These are phyloP conservation scores for Euphorbia schlechtendalii DNA, from an alignment of 441 rosid species.

Conservation along the genomic window DNA sequence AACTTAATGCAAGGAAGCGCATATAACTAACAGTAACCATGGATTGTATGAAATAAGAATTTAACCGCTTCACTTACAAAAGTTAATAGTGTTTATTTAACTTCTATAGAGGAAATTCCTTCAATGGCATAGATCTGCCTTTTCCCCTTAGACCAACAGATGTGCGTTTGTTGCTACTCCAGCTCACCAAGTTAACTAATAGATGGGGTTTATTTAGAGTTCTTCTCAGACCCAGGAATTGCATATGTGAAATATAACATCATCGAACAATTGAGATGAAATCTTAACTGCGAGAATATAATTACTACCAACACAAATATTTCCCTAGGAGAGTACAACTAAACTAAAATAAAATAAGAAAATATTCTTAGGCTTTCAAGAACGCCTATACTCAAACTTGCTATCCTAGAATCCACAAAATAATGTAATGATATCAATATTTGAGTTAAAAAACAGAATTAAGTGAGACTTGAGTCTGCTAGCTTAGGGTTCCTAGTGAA, in stretches of 20 bases:
- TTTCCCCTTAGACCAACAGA: background rate
- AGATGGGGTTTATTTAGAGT: background rate
- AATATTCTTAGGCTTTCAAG: background rate
- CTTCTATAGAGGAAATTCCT: background rate
- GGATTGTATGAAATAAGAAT: background rate
- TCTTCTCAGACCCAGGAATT: background rate
- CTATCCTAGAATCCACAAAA: background rate
- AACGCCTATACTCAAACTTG: background rate
- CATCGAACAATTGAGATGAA: background rate
- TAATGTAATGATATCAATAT: background rate
- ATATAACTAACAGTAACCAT: background rate
- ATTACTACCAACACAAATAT: background rate
- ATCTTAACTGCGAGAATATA: background rate
- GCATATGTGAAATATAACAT: background rate
- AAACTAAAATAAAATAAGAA: background rate
- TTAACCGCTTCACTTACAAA: too few species aligned
- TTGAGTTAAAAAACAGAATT: too few species aligned
- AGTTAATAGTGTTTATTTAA: background rate
- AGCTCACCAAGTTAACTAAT: background rate
- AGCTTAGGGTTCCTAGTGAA: background rate
- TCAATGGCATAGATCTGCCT: background rate
- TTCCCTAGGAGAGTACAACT: too few species aligned
- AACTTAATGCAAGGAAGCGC: background rate
- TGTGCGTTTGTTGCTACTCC: background rate
- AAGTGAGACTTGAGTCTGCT: too few species aligned